Percentiles rank a stretch among this genome's conserved stretches.
Conservation (phyloP, 768 basidiomycete genomes). For the Boletus vermiculosoides region DNA sequence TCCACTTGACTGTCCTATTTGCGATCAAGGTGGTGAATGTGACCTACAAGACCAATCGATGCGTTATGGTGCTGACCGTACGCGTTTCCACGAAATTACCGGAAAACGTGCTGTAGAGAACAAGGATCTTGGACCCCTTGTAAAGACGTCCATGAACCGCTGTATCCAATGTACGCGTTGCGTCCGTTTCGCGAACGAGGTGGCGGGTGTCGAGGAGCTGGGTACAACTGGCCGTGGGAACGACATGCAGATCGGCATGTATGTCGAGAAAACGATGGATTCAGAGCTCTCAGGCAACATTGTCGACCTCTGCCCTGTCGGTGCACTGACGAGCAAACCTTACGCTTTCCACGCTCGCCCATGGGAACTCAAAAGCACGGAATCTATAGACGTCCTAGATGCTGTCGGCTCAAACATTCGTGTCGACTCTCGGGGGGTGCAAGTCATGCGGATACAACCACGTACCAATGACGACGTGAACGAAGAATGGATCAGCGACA, state of each 20-base stretch:
- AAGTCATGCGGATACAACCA: constrained; percentile 97
- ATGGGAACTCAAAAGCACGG: constrained; percentile 99
- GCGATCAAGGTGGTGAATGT: constrained; percentile 98
- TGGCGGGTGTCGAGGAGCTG: constrained; percentile 96
- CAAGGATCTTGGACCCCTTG: constrained; percentile 96
- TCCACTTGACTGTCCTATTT: constrained; percentile 97
- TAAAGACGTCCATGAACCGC: constrained; percentile 98
- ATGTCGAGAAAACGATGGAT: constrained; percentile 96
- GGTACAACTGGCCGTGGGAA: constrained; percentile 97
- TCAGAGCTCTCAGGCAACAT: constrained; percentile 98
- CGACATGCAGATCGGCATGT: constrained; percentile 97
- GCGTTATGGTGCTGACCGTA: constrained; percentile 97
- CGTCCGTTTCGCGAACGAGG: constrained; percentile 98
- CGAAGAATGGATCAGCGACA: constrained; percentile 99
- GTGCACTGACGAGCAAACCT: constrained; percentile 96
- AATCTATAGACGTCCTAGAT: constrained; percentile 93
- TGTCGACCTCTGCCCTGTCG: constrained; percentile 96
- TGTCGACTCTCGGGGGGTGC: constrained; percentile 90
- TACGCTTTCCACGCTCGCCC: constrained; percentile 97
- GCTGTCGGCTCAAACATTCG: constrained; percentile 96
- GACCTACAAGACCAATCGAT: constrained; percentile 99
- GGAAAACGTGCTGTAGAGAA: constrained; percentile 98
- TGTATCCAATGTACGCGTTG: constrained; percentile 99
- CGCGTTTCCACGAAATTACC: constrained; percentile 96
- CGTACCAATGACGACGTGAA: constrained; percentile 97